These are phyloP conservation scores for Austroboletus festivus DNA, from an alignment of 768 basidiomycete genomes.

Conservation along the genomic window DNA sequence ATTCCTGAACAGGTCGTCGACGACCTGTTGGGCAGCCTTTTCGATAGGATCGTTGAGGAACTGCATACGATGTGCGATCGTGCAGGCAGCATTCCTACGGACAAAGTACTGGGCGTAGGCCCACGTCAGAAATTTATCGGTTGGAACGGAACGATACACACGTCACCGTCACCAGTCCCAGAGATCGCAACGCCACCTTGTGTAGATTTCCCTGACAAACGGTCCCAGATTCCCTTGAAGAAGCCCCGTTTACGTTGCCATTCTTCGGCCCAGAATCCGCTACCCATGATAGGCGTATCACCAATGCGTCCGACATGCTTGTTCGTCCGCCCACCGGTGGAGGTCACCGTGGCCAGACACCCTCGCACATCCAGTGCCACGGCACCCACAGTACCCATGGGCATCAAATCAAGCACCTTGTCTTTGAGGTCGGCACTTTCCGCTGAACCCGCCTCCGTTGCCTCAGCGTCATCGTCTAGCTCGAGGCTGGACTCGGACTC, in stretches of 20 bases:
- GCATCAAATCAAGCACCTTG: constrained; percentile 51
- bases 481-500: constrained; percentile 5
- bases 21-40: constrained; percentile 51
- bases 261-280: constrained; percentile 84
- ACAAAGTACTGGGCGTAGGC: constrained; percentile 63
- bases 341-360: constrained; percentile 70
- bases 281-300: constrained; percentile 75
- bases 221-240: too few relatives aligned
- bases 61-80: constrained; percentile 64
- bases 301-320: constrained; percentile 82
- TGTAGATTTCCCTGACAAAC: too few relatives aligned
- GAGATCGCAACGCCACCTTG: too few relatives aligned
- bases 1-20: constrained; percentile 53
- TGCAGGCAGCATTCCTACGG: constrained; percentile 60
- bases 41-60: constrained; percentile 54
- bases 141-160: too few relatives aligned
- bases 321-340: constrained; percentile 81
- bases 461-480: constrained; percentile 19
- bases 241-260: constrained; percentile 52
- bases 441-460: constrained; percentile 17
- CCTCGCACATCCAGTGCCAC: constrained; percentile 75
- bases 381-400: constrained; percentile 81
- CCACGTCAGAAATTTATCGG: too few relatives aligned
- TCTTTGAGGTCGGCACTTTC: constrained; percentile 11
- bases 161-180: too few relatives aligned